Base-by-base conservation (phyloP, 371 early-diverging fungal species). In the Choanephora cucurbitarum region DNA sequence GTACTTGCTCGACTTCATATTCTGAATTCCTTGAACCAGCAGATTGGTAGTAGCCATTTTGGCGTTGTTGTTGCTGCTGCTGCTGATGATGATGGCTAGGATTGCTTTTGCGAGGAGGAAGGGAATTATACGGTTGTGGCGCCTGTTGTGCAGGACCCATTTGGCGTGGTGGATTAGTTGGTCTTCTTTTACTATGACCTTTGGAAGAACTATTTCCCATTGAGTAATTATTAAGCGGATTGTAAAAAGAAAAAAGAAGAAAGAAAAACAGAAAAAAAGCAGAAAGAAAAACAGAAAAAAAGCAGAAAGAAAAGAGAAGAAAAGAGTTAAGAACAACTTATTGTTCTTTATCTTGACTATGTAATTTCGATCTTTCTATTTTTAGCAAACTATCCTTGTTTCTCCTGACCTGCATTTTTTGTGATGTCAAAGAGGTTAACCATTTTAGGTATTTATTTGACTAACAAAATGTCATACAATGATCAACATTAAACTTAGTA, bases 161-260 rank as follows among this genome's bases (percentile, higher is more conserved):
- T 52, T 44, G 44, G 22, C 50, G 52, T 33, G 59, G 5, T 28
- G 28, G 15, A 24, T 40, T 41, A 14, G 22, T 9, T 14, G 31
- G 28, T 37, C 32, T 47, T 19, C 31, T 60, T 33, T 33, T 44
- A 6, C 19, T 24, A 49, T 45, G 49, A 22, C 40, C 31, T 40
- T 55, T 61, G 10, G 61, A 61, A n/a, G 55, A 19, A 40, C 39
- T 34, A 17, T 61, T 61, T 44, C 61, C 61, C 61, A 61, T 48
- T 8, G 17, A 28, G 7, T 28, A 28, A 7, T 28, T 28, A 5
- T 48, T 48, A n/a, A 14, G n/a, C 31, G n/a, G 7, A 18, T n/a
- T 33, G 17, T 52, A 21, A 32, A 18, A 45, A 44, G 31, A 44
- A 21, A 42, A 43, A 31, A 42, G 13, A 52, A 18, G 31, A 2